Percentiles rank a stretch among this genome's conserved stretches.
Conservation (phyloP, 768 basidiomycete species). For the Terana coerulea region DNA sequence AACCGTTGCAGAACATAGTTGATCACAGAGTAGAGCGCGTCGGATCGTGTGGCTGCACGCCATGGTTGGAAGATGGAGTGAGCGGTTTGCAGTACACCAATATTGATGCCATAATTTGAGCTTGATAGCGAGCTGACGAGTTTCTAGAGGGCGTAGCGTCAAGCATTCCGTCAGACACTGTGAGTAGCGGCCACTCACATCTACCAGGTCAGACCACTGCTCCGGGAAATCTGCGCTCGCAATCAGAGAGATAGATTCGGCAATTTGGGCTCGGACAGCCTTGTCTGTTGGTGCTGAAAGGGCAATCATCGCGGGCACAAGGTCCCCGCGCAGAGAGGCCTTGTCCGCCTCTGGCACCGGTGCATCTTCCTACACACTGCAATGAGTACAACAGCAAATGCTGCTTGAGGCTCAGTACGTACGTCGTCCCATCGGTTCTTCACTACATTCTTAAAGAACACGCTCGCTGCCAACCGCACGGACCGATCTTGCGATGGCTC, state of each 20-base stretch:
- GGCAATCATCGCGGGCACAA: constrained; percentile 90
- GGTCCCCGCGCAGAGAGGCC: constrained; percentile 60
- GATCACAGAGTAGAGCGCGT: constrained; percentile 85
- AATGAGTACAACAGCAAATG: not conserved
- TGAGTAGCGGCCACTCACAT: constrained; percentile 55
- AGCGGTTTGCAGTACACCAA: constrained; percentile 89
- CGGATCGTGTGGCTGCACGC: constrained; percentile 86
- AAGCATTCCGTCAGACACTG: not conserved
- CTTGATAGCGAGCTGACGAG: constrained; percentile 79
- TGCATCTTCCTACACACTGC: constrained; percentile 54
- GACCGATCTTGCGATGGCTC: constrained; percentile 60
- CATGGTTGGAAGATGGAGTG: constrained; percentile 95
- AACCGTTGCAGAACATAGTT: constrained; percentile 86
- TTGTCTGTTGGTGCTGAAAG: constrained; percentile 75
- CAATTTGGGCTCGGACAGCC: constrained; percentile 76
- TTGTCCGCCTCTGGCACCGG: constrained; percentile 75
- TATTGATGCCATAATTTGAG: constrained; percentile 79
- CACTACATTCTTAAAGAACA: constrained; percentile 91
- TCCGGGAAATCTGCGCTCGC: constrained; percentile 90
- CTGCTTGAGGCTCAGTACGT: constrained; percentile 20
- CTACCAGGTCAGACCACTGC: constrained; percentile 84
- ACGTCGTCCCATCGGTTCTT: constrained; percentile 90
- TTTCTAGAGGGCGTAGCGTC: constrained; percentile 51
- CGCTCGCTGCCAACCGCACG: constrained; percentile 77
- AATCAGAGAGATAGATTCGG: constrained; percentile 89